These are phyloP conservation scores for Trifolium dubium DNA, from an alignment of 306 rosid species.

Conservation along the genomic window DNA sequence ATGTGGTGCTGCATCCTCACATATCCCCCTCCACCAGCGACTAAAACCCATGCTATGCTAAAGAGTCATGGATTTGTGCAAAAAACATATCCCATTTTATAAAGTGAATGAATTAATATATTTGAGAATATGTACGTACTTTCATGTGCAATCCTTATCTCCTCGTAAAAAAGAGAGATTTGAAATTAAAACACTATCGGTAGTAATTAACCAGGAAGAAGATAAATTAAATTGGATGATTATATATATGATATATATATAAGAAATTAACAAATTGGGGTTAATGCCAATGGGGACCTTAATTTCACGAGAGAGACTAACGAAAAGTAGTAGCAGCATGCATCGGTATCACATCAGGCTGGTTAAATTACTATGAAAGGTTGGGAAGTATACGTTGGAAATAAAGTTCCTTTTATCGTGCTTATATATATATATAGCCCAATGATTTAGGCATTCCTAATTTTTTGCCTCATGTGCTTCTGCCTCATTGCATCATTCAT, in stretches of 20 bases:
- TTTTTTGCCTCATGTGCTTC: constrained; percentile 46
- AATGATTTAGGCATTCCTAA: constrained; percentile 41
- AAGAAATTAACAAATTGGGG: constrained; percentile 24
- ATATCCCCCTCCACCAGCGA: constrained; percentile 10
- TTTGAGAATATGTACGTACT: neutral
- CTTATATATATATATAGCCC: no score
- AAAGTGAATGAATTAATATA: neutral
- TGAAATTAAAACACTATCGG: neutral
- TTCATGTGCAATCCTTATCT: constrained; percentile 2
- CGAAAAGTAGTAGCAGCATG: constrained; percentile 34
- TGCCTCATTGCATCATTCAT: constrained; percentile 37
- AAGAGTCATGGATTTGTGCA: constrained; percentile 1
- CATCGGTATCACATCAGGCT: constrained; percentile 42
- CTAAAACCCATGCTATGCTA: constrained; percentile 1
- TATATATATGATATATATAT: no score
- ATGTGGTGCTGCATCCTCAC: neutral
- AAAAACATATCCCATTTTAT: neutral
- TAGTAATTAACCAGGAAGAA: neutral
- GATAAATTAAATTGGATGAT: neutral
- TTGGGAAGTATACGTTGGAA: constrained; percentile 44
- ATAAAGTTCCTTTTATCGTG: constrained; percentile 40
- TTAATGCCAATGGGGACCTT: constrained; percentile 45
- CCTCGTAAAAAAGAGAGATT: neutral
- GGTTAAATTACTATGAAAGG: constrained; percentile 35
- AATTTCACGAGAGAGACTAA: constrained; percentile 34